phyloP scores from a whole-genome alignment of 495 filamentous ascomycete genomes.

The Daldinia loculata region DNA sequence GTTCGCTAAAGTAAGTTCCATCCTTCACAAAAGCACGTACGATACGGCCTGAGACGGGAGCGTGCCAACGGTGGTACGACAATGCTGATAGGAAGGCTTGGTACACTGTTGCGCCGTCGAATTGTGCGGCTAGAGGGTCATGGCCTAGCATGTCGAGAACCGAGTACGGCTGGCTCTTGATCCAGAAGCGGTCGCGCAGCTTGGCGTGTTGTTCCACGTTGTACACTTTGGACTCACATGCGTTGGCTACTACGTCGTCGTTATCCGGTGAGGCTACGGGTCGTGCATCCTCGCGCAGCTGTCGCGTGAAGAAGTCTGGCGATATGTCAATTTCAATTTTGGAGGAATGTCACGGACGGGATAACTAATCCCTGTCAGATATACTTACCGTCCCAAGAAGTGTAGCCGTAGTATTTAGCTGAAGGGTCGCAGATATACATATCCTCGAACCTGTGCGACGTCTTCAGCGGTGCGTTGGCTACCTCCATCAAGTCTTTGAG shows the following conservation, averaged over 20 bases:
- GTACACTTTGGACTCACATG: constrained; percentile 71
- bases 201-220: constrained; percentile 52
- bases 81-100: constrained; percentile 72
- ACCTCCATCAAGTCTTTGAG: constrained; percentile 56
- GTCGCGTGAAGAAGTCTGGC: constrained; percentile 73
- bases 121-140: constrained; percentile 60
- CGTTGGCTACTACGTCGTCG: constrained; percentile 66
- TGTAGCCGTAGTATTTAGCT: constrained; percentile 65
- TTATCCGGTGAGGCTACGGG: constrained; percentile 65
- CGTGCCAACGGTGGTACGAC: constrained; percentile 77
- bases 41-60: constrained; percentile 67
- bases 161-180: constrained; percentile 73
- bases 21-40: constrained; percentile 62
- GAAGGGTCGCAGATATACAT: constrained; percentile 62
- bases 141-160: constrained; percentile 68
- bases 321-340: background rate
- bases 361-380: background rate
- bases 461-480: constrained; percentile 55
- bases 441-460: constrained; percentile 59
- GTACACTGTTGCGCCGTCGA: constrained; percentile 70
- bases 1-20: constrained; percentile 77
- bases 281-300: constrained; percentile 61
- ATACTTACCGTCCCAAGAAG: constrained; percentile 70
- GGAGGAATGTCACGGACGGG: background rate
- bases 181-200: constrained; percentile 68